These are phyloP conservation scores for Claviceps pusilla DNA, from an alignment of 2,329 filamentous ascomycete genomes.

Conservation along the genomic window DNA sequence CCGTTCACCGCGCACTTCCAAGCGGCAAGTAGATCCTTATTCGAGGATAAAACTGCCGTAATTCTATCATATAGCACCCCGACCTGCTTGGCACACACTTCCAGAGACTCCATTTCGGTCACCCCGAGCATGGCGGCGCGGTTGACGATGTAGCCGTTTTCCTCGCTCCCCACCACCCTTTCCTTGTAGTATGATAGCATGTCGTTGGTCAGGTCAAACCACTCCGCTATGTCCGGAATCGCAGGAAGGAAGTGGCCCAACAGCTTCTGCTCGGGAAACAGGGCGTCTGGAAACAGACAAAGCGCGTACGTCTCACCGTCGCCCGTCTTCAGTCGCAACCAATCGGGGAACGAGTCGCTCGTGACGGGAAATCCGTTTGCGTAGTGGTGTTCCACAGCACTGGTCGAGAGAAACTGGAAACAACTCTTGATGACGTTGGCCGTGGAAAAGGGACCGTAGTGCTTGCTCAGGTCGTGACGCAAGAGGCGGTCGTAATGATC, in stretches of 20 bases:
- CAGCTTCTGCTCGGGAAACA: background rate
- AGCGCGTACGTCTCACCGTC: background rate
- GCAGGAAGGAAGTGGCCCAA: background rate
- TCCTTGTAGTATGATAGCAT: background rate
- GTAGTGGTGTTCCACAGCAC: background rate
- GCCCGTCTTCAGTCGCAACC: background rate
- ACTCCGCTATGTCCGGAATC: background rate
- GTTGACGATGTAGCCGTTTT: background rate
- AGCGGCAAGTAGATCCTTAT: background rate
- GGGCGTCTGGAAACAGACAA: background rate
- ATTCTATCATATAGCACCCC: background rate
- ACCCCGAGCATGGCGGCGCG: background rate
- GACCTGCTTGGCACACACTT: background rate
- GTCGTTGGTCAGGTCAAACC: background rate
- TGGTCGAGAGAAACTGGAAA: background rate
- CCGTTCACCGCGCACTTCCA: background rate
- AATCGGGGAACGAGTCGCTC: background rate
- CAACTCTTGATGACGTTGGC: background rate
- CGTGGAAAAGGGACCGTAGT: background rate
- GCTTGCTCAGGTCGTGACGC: background rate
- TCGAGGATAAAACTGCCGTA: background rate
- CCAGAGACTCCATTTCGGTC: background rate
- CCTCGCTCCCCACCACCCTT: background rate
- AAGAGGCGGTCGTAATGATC: background rate
- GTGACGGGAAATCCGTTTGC: background rate